Evolutionary conservation across 2,329 filamentous ascomycete species (phyloP), one percentile per base, ranked within the genome.

Genomic region (Fusarium luffae): DNA sequence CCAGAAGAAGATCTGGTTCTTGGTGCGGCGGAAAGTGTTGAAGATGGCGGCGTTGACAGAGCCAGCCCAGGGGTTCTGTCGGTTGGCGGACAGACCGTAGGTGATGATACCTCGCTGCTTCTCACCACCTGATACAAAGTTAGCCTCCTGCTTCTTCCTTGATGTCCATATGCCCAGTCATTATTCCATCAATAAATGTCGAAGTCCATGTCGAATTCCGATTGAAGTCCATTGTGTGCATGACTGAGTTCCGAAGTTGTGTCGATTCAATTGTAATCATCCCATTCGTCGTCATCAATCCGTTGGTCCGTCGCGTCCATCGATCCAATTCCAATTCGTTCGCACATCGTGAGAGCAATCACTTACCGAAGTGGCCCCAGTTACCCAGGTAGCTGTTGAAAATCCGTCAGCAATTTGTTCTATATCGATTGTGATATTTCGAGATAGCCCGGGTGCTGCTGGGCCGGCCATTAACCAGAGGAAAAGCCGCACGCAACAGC

Each of bases 21-120:
- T 90, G 83, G 92, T 92, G 77, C 96, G 90, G 82, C 96, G 91
- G 88, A 92, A 97, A 76, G 89, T 91, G 89, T 99, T 99, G 91
- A 98, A 98, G 85, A 98, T 84, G 78, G 94, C 95, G 74, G 91
- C 92, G 82, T 95, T 84, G 71, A 87, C 82, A 65, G 91, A 85
- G 76, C 93, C 93, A 70, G 93, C 93, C 74, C 97, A 87, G 70
- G 94, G 92, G 78, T 92, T 90, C 85, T 97, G 95, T 80, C 92
- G 91, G 88, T 99, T 98, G 74, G 92, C 83, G 75, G 93, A 91
- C 74, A 99, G 79, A 73, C 90, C 87, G 84, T 97, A 98, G 77
- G 83, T 83, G 77, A 89, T 79, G 75, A 91, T 88, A 64, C 89
- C 89, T 80, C 85, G 89, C 79, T 90, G 88, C 80, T 86, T 85